These are phyloP conservation scores for Aspergillus texensis DNA, from an alignment of 2,329 filamentous ascomycete genomes.

Conservation along the genomic window DNA sequence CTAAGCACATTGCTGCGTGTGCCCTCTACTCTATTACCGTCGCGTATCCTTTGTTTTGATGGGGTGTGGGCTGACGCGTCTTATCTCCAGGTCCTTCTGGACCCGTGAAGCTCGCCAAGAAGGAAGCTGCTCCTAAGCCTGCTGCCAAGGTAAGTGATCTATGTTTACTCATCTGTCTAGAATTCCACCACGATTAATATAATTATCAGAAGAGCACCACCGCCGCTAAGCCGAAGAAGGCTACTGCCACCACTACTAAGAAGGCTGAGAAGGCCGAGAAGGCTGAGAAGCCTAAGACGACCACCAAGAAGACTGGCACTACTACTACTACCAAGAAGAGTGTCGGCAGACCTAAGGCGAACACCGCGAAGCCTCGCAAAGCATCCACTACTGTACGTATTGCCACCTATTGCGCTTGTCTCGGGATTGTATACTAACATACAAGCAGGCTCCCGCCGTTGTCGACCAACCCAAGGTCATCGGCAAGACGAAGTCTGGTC, in stretches of 20 bases:
- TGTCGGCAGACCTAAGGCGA: constrained; percentile 54
- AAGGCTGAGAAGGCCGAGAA: constrained; percentile 60
- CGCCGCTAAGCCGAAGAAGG: constrained; percentile 28
- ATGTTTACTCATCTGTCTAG: neutral
- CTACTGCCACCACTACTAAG: constrained; percentile 39
- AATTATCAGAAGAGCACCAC: constrained; percentile 19
- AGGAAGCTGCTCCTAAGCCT: constrained; percentile 56
- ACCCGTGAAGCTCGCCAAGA: constrained; percentile 90
- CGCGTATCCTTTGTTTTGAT: constrained; percentile 11
- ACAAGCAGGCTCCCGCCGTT: constrained; percentile 62
- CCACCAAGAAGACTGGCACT: constrained; percentile 47
- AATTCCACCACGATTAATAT: neutral
- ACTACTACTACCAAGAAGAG: constrained; percentile 52
- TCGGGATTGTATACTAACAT: constrained; percentile 24
- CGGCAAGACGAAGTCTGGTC: constrained; percentile 83
- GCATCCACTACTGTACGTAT: constrained; percentile 46
- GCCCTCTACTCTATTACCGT: neutral
- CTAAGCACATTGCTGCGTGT: neutral
- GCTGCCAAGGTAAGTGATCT: constrained; percentile 36
- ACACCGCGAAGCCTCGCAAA: constrained; percentile 58
- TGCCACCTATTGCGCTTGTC: neutral
- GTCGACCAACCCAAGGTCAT: constrained; percentile 71
- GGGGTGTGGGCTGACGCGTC: constrained; percentile 32
- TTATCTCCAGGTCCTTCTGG: constrained; percentile 70
- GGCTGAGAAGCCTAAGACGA: constrained; percentile 45